phyloP scores from a whole-genome alignment of 192 early-diverging fungal genomes.

The Geranomyces variabilis region DNA sequence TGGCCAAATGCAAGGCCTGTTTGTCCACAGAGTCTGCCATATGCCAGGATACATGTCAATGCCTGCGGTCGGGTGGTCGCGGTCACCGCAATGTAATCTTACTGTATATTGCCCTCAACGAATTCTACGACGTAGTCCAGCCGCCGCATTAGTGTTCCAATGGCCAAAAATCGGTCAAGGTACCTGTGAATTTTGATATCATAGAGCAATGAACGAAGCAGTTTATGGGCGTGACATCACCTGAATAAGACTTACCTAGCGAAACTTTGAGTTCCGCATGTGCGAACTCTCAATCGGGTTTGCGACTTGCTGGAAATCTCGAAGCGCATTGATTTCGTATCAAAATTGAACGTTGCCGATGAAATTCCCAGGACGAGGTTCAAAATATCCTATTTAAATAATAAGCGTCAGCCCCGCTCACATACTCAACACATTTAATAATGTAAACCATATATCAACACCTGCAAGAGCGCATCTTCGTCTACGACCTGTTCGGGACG shows the following conservation, averaged over 20 bases:
- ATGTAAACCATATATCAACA: not conserved
- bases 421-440: not conserved
- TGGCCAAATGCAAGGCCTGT: slow-evolving; percentile 30
- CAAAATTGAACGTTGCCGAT: slow-evolving; percentile 9
- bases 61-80: no score
- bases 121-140: slow-evolving; percentile 13
- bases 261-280: slow-evolving; percentile 7
- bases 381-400: slow-evolving; percentile 16
- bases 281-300: not conserved
- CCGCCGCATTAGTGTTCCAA: slow-evolving; percentile 17
- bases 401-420: not conserved
- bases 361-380: slow-evolving; percentile 18
- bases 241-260: not conserved
- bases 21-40: slow-evolving; percentile 15
- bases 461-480: slow-evolving; percentile 5
- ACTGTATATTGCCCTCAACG: slow-evolving; percentile 10
- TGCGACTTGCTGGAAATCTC: not conserved
- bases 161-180: slow-evolving; percentile 10
- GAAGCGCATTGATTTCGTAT: not conserved
- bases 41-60: not conserved
- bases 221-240: no score
- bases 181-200: slow-evolving; percentile 14
- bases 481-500: not conserved
- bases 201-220: not conserved
- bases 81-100: not conserved